phyloP scores from a whole-genome alignment of 1,139 yeast species.

The Taphrina confusa region DNA sequence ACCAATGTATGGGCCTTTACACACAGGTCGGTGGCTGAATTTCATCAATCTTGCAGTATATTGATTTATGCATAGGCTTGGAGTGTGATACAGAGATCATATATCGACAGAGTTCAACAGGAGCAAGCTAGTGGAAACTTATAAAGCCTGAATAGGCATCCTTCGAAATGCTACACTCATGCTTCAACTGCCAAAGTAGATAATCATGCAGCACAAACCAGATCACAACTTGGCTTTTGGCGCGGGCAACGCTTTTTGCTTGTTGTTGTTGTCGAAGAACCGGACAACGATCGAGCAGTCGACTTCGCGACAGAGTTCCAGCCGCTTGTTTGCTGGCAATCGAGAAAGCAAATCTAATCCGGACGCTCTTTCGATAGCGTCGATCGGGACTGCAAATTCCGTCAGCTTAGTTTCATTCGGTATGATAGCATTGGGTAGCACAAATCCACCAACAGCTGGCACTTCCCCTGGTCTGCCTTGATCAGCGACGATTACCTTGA shows the following conservation, averaged over 20 bases:
- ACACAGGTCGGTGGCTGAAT: slow-evolving; percentile 48
- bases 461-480: slow-evolving; percentile 51
- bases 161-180: no score
- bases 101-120: slow-evolving; percentile 52
- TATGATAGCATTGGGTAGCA: slow-evolving; percentile 79
- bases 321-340: slow-evolving; percentile 61
- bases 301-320: slow-evolving; percentile 75
- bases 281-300: slow-evolving; percentile 79
- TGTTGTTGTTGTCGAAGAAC: slow-evolving; percentile 58
- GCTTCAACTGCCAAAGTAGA: background rate
- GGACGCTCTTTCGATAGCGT: slow-evolving; percentile 68
- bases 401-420: slow-evolving; percentile 69
- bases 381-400: slow-evolving; percentile 81
- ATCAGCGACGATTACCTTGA: slow-evolving; percentile 86
- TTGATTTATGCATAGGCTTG: slow-evolving; percentile 87
- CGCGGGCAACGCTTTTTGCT: slow-evolving; percentile 50
- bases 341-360: slow-evolving; percentile 80
- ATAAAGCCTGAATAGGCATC: no score
- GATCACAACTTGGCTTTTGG: slow-evolving; percentile 33
- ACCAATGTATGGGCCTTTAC: slow-evolving; percentile 22
- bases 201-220: no score
- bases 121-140: slow-evolving; percentile 20
- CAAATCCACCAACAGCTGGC: slow-evolving; percentile 86
- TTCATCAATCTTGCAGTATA: slow-evolving; percentile 49
- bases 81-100: slow-evolving; percentile 56